Evolutionary conservation across 1,139 yeast species (phyloP).

Genomic region (Geotrichum bryndzae): DNA sequence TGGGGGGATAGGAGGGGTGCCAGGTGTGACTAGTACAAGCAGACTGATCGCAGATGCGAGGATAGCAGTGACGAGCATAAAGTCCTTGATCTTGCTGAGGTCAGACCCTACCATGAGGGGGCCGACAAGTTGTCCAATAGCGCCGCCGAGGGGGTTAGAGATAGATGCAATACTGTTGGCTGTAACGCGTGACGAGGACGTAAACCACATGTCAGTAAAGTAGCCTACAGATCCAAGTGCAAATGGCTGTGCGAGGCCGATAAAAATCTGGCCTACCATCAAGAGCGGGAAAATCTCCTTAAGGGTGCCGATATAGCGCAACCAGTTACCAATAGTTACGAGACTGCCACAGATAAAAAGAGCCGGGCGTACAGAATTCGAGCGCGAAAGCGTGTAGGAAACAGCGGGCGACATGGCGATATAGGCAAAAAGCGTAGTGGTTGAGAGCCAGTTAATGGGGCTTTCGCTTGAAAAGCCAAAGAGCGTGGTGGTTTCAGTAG

Average conservation of each 20-base stretch:
- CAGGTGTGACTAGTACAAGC: slow-evolving; percentile 27
- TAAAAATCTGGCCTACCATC: slow-evolving; percentile 35
- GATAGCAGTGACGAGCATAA: slow-evolving; percentile 30
- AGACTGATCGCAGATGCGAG: slow-evolving; percentile 28
- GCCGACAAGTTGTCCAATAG: slow-evolving; percentile 36
- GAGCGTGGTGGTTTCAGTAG: slow-evolving; percentile 26
- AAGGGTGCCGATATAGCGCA: slow-evolving; percentile 32
- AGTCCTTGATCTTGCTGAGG: slow-evolving; percentile 26
- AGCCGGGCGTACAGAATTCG: slow-evolving; percentile 25
- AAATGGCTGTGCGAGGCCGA: slow-evolving; percentile 37
- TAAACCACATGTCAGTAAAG: slow-evolving; percentile 36
- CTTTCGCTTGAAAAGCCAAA: slow-evolving; percentile 27
- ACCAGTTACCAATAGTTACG: slow-evolving; percentile 32
- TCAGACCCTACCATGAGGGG: slow-evolving; percentile 32
- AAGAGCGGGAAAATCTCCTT: slow-evolving; percentile 28
- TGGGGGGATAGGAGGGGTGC: slow-evolving; percentile 31
- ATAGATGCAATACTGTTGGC: slow-evolving; percentile 37
- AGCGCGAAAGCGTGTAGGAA: slow-evolving; percentile 24
- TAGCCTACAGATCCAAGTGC: slow-evolving; percentile 34
- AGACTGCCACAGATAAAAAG: slow-evolving; percentile 28
- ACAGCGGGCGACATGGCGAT: slow-evolving; percentile 31
- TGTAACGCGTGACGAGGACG: slow-evolving; percentile 33
- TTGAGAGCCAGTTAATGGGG: slow-evolving; percentile 38
- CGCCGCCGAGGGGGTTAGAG: slow-evolving; percentile 38
- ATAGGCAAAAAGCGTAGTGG: slow-evolving; percentile 33